Conservation (phyloP, 1,284 basidiomycete species). For the Waitea zeae region DNA sequence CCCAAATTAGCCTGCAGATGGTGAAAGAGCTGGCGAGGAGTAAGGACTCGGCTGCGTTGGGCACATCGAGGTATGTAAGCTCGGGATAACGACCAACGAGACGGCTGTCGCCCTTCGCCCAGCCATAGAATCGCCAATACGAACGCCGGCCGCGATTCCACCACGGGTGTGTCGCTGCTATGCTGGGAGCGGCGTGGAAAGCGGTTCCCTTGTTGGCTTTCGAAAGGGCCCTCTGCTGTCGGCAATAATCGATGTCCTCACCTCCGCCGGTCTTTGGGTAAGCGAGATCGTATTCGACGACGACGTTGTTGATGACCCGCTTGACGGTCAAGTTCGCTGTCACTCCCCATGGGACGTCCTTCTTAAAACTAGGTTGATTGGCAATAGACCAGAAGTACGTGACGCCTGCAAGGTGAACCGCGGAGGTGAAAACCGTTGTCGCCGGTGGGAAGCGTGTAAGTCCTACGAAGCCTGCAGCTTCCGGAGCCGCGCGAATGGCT, state of each 20-base stretch:
- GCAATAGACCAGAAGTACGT: conserved; percentile 50
- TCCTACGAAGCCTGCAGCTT: conserved; percentile 36
- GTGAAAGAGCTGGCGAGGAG: conserved; percentile 12
- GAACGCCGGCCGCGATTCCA: conserved; percentile 31
- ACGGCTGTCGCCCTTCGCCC: conserved; percentile 37
- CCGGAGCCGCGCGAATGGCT: conserved; percentile 23
- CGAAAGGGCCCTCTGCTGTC: conserved; percentile 20
- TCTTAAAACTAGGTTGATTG: conserved; percentile 22
- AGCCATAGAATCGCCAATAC: conserved; percentile 38
- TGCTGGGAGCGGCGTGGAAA: conserved; percentile 30
- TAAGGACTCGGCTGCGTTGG: conserved; percentile 31
- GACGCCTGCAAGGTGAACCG: conserved; percentile 35
- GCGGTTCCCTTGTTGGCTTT: conserved; percentile 11
- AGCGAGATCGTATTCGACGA: conserved; percentile 21
- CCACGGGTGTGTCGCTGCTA: conserved; percentile 35
- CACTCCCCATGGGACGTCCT: conserved; percentile 42
- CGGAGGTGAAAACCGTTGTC: conserved; percentile 29
- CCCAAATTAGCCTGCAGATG: conserved; percentile 6
- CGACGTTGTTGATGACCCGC: conserved; percentile 25
- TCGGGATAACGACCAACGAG: conserved; percentile 30
- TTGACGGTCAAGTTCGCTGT: conserved; percentile 38
- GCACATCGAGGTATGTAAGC: conserved; percentile 26
- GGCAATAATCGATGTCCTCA: conserved; percentile 44
- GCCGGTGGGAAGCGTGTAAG: conserved; percentile 29
- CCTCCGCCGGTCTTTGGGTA: conserved; percentile 50